A percentile compares a stretch with the other conserved stretches of the same genome.
phyloP scores from a whole-genome alignment of 2,329 filamentous ascomycete species.

The Rhinocladiella mackenziei region DNA sequence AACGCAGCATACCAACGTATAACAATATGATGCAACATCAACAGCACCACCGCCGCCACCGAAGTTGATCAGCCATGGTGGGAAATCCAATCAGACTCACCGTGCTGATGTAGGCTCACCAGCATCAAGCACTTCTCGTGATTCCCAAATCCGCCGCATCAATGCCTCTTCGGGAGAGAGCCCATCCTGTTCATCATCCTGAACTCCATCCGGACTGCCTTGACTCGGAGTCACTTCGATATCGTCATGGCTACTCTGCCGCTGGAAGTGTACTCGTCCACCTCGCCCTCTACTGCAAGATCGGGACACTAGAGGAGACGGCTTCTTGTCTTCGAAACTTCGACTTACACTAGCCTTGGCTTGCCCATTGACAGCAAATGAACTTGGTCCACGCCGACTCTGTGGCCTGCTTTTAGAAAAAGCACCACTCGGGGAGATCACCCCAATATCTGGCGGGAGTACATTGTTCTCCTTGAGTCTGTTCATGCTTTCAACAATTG shows the following conservation, averaged over 20 bases:
- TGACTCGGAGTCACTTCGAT: slow-evolving; percentile 29
- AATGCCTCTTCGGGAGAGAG: slow-evolving; percentile 26
- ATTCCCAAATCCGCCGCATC: slow-evolving; percentile 29
- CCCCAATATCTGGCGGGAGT: slow-evolving; percentile 15
- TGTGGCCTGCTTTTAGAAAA: slow-evolving; percentile 22
- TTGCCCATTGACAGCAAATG: slow-evolving; percentile 12
- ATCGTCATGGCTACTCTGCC: slow-evolving; percentile 29
- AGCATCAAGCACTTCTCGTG: slow-evolving; percentile 24
- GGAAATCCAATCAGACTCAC: not conserved
- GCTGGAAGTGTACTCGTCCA: slow-evolving; percentile 27
- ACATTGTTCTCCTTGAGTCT: slow-evolving; percentile 32
- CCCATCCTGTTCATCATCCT: slow-evolving; percentile 26
- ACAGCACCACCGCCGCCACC: not conserved
- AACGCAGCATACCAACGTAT: slow-evolving; percentile 15
- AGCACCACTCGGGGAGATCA: slow-evolving; percentile 2
- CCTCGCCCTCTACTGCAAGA: slow-evolving; percentile 9
- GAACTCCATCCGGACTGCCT: slow-evolving; percentile 22
- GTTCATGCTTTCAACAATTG: slow-evolving; percentile 42
- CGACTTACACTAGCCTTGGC: slow-evolving; percentile 12
- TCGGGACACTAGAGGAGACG: slow-evolving; percentile 10
- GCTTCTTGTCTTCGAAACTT: slow-evolving; percentile 21
- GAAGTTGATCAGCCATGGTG: not conserved
- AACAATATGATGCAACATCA: no score
- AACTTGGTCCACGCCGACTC: slow-evolving; percentile 24
- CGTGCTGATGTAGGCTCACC: slow-evolving; percentile 11